Evolutionary conservation across 306 rosid species (phyloP).

Genomic region (Gastrolobium bilobum): DNA sequence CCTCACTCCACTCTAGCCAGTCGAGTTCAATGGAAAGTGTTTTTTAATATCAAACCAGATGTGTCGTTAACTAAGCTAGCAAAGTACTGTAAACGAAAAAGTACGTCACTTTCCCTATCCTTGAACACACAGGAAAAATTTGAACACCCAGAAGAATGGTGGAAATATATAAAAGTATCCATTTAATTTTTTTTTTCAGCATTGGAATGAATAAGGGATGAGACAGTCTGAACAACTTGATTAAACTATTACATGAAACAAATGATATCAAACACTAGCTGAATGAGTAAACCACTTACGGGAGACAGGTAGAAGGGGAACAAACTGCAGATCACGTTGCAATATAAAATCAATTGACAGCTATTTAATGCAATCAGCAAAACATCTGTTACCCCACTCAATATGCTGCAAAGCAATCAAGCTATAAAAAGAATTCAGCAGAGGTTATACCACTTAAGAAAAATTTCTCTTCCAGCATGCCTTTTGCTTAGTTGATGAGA

Average conservation of each 20-base stretch:
- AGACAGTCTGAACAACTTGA: conserved; percentile 49
- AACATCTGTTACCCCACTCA: conserved; percentile 49
- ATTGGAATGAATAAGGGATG: conserved; percentile 44
- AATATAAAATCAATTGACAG: conserved; percentile 41
- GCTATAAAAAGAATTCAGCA: conserved; percentile 56
- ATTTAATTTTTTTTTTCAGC: conserved; percentile 47
- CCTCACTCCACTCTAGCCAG: too few relatives aligned
- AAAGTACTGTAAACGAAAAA: neutral
- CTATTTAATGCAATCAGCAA: conserved; percentile 46
- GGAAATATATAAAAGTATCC: conserved; percentile 41
- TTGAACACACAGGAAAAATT: neutral
- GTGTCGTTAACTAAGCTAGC: neutral
- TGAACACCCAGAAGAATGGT: conserved; percentile 6
- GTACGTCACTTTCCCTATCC: neutral
- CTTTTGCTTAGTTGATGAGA: conserved; percentile 51
- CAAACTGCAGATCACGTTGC: conserved; percentile 52
- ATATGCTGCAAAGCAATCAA: conserved; percentile 51
- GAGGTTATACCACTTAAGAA: conserved; percentile 50
- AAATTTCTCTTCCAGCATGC: conserved; percentile 47
- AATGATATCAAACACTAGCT: conserved; percentile 48
- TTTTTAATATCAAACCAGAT: neutral
- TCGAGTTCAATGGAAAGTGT: too few relatives aligned
- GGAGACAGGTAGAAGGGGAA: conserved; percentile 41
- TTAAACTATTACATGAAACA: conserved; percentile 43
- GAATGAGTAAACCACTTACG: conserved; percentile 40